Conservation (phyloP, 2,329 filamentous ascomycete species). For the Microdochium paspali region DNA sequence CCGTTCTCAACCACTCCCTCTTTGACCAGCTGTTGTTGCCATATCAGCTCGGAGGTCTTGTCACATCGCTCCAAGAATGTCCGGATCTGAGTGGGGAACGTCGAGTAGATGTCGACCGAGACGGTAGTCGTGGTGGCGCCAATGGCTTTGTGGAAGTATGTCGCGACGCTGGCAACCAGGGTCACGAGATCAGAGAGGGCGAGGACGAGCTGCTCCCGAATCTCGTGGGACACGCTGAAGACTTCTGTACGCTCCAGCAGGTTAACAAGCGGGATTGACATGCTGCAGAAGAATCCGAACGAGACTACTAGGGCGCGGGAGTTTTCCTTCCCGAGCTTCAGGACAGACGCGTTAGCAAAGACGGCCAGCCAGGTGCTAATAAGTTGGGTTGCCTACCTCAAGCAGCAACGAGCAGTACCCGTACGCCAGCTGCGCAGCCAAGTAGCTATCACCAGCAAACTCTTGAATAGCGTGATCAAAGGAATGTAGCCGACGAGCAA, state of each 20-base stretch:
- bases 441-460: constrained; percentile 24
- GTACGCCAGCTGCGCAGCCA: constrained; percentile 12
- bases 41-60: constrained; percentile 10
- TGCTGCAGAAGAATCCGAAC: constrained; percentile 13
- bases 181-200: constrained; percentile 12
- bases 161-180: constrained; percentile 11
- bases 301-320: constrained; percentile 9
- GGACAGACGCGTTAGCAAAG: not conserved
- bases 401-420: constrained; percentile 11
- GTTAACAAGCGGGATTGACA: constrained; percentile 11
- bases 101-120: constrained; percentile 14
- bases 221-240: constrained; percentile 11
- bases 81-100: constrained; percentile 9
- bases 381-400: constrained; percentile 5
- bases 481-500: constrained; percentile 24
- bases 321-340: constrained; percentile 12
- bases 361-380: not conserved
- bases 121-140: constrained; percentile 4
- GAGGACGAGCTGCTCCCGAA: constrained; percentile 10
- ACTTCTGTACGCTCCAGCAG: constrained; percentile 11
- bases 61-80: constrained; percentile 10
- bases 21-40: constrained; percentile 21
- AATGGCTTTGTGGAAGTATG: constrained; percentile 12
- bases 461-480: constrained; percentile 23
- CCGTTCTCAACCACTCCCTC: constrained; percentile 19